These are phyloP conservation scores for Pichia sp. DNA, from an alignment of 1,139 yeast genomes.

Conservation along the genomic window DNA sequence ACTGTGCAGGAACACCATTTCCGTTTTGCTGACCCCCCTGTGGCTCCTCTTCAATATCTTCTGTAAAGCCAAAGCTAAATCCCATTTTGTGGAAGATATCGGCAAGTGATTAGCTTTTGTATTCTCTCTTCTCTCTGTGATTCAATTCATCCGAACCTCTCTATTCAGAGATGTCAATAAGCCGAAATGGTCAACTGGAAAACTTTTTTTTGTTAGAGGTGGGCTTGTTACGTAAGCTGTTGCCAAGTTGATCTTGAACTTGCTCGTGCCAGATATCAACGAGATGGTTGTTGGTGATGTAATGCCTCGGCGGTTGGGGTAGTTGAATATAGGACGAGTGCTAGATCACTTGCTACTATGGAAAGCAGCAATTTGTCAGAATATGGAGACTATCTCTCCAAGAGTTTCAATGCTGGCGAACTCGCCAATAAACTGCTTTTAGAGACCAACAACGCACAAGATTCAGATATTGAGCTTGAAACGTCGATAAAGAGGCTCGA, in stretches of 20 bases:
- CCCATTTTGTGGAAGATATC: conserved; percentile 21
- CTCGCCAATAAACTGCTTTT: conserved; percentile 67
- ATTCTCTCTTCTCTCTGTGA: no score
- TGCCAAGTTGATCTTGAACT: not conserved
- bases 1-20: not conserved
- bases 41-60: conserved; percentile 19
- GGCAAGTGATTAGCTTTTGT: no score
- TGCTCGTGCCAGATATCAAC: not conserved
- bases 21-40: not conserved
- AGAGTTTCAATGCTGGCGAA: conserved; percentile 49
- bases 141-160: no score
- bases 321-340: no score
- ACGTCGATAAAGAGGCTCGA: conserved; percentile 71
- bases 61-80: conserved; percentile 28
- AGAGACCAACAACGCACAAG: conserved; percentile 60
- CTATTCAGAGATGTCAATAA: not conserved
- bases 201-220: not conserved
- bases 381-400: conserved; percentile 60
- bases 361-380: conserved; percentile 22
- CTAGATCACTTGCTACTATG: not conserved
- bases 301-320: no score
- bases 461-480: conserved; percentile 57
- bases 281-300: not conserved
- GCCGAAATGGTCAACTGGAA: not conserved
- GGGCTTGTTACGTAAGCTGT: not conserved